Evolutionary conservation across 2,329 filamentous ascomycete genomes (phyloP), one percentile per base, ranked within the genome.

Genomic region (Microsporum ferrugineum): DNA sequence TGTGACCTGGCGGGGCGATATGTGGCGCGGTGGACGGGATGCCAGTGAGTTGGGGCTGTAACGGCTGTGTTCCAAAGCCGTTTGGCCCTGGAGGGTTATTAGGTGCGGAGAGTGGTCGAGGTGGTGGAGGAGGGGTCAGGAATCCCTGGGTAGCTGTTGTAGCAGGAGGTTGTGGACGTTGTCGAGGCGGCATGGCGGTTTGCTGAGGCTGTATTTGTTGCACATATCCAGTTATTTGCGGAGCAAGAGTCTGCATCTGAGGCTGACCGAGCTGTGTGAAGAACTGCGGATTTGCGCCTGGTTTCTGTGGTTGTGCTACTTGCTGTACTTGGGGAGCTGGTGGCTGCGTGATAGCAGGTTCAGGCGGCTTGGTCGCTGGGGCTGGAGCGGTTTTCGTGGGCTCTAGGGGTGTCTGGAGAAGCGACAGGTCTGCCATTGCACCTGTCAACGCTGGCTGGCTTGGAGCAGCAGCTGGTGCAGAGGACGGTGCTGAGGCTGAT

Each of bases 41-140:
- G 6, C 92, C 91, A 3, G 94, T 96, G 73, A 91, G 83, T 71
- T 96, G 92, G 59, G 90, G 85, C 71, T 91, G 87, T 66, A 96
- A 75, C 14, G 89, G 85, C 57, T 89, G 84, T 17, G 87, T 83
- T 5, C 82, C 82, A 71, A 95, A 94, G 3, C 80, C 81, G 72
- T 82, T 91, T 53, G 85, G 84, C 70, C 88, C 87, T 57, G 84
- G 74, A 63, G 80, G 87, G 60, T 90, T 88, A 71, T 90, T 88
- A 31, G 94, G 92, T 43, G 94, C 92, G 45, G 92, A 96, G 10
- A 94, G 80, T 5, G 94, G 88, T 63, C 94, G 83, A 59, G 85
- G 83, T 8, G 91, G 90, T 17, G 88, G 90, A 5, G 91, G 90
- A 57, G 87, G 82, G 64, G 91, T 83, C 41, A 95, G 78, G 41